A percentile compares a stretch with the other conserved stretches of the same genome.
Conservation (phyloP, 2,329 filamentous ascomycete species). For the Diplodia scrobiculata region DNA sequence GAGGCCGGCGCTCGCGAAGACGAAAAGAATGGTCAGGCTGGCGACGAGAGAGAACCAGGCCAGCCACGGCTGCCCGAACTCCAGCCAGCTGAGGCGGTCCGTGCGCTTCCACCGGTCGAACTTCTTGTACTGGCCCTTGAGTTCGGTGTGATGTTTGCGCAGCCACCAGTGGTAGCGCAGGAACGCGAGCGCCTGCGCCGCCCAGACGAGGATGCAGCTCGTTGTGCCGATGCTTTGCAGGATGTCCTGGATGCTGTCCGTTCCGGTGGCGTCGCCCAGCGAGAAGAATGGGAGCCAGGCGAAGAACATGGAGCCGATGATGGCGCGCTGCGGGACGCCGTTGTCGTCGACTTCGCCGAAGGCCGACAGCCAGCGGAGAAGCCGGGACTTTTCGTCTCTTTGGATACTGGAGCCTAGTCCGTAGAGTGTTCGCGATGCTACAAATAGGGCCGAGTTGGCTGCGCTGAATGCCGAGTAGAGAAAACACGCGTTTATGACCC, state of each 20-base stretch:
- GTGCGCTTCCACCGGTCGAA: background rate
- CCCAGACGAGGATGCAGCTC: slow-evolving; percentile 26
- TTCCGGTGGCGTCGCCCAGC: background rate
- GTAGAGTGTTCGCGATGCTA: slow-evolving; percentile 42
- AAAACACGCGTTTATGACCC: slow-evolving; percentile 38
- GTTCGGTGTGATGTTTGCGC: background rate
- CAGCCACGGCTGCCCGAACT: background rate
- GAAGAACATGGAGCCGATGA: slow-evolving; percentile 24
- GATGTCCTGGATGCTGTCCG: slow-evolving; percentile 12
- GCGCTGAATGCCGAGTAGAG: slow-evolving; percentile 40
- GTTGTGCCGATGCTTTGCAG: slow-evolving; percentile 18
- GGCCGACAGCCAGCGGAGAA: slow-evolving; percentile 1
- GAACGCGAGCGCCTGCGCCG: slow-evolving; percentile 17
- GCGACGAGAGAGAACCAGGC: slow-evolving; percentile 2
- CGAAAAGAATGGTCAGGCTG: background rate
- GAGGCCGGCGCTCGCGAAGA: slow-evolving; percentile 9
- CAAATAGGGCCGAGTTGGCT: slow-evolving; percentile 43
- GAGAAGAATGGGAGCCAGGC: slow-evolving; percentile 24
- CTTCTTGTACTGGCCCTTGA: background rate
- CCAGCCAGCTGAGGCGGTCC: slow-evolving; percentile 1
- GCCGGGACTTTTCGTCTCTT: background rate
- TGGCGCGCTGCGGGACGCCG: slow-evolving; percentile 19
- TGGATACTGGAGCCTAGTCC: slow-evolving; percentile 33
- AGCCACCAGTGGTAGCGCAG: slow-evolving; percentile 23
- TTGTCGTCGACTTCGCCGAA: slow-evolving; percentile 6